Evolutionary conservation across 2,329 filamentous ascomycete genomes (phyloP), one percentile per base, ranked within the genome.

Genomic region (Clonostachys sp.): DNA sequence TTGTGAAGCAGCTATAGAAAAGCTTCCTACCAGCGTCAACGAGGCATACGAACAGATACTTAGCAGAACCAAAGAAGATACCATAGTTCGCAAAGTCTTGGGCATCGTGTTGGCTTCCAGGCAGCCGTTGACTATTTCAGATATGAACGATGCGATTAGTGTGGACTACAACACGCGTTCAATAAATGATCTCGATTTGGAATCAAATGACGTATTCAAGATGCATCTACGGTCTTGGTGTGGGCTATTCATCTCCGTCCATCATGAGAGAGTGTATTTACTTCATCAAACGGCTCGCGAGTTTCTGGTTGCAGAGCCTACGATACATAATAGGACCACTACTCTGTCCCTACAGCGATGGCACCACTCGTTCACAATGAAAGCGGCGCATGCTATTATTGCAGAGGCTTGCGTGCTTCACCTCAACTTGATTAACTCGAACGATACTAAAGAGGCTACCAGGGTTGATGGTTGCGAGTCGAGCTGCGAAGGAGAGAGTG

Each of bases 251-350:
- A 41, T 64, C 34, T 57, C 55, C 6, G 48, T 62, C 12, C 12
- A 64, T 34, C 42, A 58, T 9, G 53, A 47, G 13, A 60, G 43
- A 7, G 41, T 65, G 43, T 60, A 62, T 42, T 57, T 65, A 34
- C 46, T 65, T 13, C 59, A 65, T 47, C 59, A 65, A 53, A 63
- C 61, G 4, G 62, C 60, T 39, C 52, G 58, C 9, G 61, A 64
- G 44, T 65, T 64, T 50, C 59, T 64, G 12, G 5, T 17, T 14
- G 36, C 14, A 14, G 16, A 14, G 14, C 10, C 36, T 14, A 2
- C 16, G 16, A 14, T 39, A 17, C 16, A 14, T 39, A 12, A 39
- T 14, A 7, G 24, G 24, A 9, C 24, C 24, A 24, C 36, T 17
- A 17, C 36, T 39, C 36, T 17, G 2, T 39, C 36, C 14, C 14